These are phyloP conservation scores for Sporothrix mexicana DNA, from an alignment of 2,329 filamentous ascomycete genomes.

Conservation along the genomic window DNA sequence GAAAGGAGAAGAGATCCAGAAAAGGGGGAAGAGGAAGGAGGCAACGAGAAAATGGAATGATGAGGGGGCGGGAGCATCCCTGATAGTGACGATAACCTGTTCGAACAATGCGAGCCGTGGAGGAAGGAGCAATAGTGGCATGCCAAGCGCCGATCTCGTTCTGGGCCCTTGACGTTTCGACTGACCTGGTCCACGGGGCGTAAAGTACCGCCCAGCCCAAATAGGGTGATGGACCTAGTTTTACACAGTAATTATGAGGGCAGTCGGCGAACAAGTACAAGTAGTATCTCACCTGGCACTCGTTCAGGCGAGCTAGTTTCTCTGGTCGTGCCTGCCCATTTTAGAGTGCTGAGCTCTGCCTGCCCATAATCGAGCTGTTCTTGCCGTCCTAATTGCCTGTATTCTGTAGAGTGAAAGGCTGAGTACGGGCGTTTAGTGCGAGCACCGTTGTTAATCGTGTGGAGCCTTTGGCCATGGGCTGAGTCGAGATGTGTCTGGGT, in stretches of 20 bases:
- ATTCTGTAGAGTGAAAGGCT: background rate
- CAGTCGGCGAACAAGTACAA: too few relatives aligned
- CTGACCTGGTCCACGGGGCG: slow-evolving; percentile 4
- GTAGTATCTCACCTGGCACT: background rate
- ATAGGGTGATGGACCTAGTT: background rate
- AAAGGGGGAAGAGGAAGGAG: slow-evolving; percentile 16
- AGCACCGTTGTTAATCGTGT: background rate
- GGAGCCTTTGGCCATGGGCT: background rate
- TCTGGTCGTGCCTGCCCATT: background rate
- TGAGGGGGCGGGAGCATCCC: slow-evolving; percentile 4
- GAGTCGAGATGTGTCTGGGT: slow-evolving; percentile 9
- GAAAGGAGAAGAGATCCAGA: background rate
- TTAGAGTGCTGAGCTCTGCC: slow-evolving; percentile 20
- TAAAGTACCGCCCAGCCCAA: slow-evolving; percentile 12
- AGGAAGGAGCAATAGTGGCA: slow-evolving; percentile 5
- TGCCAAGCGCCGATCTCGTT: slow-evolving; percentile 27
- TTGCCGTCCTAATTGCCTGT: background rate
- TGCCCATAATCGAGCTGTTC: background rate
- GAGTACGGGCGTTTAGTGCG: background rate
- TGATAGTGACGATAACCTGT: slow-evolving; percentile 27
- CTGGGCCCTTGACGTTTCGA: slow-evolving; percentile 3
- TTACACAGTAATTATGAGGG: too few relatives aligned
- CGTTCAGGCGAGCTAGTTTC: background rate
- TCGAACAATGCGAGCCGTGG: slow-evolving; percentile 13
- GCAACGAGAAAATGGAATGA: slow-evolving; percentile 13